Evolutionary conservation across 2,329 filamentous ascomycete genomes (phyloP), one percentile per base, ranked within the genome.

Genomic region (Byssochlamys sp.): DNA sequence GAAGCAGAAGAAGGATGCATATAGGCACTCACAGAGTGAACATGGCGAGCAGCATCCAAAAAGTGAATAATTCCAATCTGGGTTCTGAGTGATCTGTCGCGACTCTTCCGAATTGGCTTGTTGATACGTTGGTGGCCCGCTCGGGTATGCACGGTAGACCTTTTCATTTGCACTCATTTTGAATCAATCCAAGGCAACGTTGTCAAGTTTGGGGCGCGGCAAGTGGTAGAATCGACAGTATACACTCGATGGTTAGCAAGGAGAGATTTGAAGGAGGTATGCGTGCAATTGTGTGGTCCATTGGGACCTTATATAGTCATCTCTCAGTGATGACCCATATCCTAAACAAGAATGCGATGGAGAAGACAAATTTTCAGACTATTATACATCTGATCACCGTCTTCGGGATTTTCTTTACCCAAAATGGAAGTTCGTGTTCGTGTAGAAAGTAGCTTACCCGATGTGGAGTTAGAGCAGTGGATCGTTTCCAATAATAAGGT

Each of bases 1-100:
- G 12, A 24, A 28, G 49, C 4, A 12, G 19, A 11, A 26, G 49
- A 25, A 25, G 24, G 24, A 51, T 19, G 6, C 45, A 12, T 49
- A 29, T 11, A 10, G 7, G 7, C 9, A 53, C 62, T 10, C 53
- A 64, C 61, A 64, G n/a, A 64, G 53, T 28, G 62, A 58, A 29
- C 57, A 57, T 4, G 62, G 60, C 0, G 54, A 54, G 27, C 55
- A 64, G 52, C 60, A 64, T 29, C 52, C 57, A 11, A 57, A 62
- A 4, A 64, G 55, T 4, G 62, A 63, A 50, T 63, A 60, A 33
- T 64, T 62, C 58, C 59, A 64, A 12, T 54, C 35, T 1, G 4
- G 52, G 25, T 58, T 63, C 2, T 62, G 55, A 1, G 57, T 59
- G 48, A 60, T 55, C 3, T 35, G 31, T 5, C 19, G 35, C 2